These are phyloP conservation scores for Fagus sylvatica DNA, from an alignment of 306 rosid genomes.

Conservation along the genomic window DNA sequence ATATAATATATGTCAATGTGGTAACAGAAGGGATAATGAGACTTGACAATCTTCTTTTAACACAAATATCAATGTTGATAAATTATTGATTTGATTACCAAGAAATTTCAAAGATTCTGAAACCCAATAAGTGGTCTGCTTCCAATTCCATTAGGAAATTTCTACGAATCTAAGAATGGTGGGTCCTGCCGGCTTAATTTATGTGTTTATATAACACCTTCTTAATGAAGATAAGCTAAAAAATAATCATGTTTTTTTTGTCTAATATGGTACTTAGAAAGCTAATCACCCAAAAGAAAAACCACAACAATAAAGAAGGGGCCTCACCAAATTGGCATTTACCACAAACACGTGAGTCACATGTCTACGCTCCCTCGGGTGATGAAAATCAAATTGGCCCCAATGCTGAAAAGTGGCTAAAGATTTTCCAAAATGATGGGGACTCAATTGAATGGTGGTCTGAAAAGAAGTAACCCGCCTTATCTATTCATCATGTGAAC, in stretches of 20 bases:
- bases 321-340: conserved; percentile 18
- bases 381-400: conserved; percentile 2
- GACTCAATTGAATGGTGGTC: not conserved
- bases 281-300: too few species aligned
- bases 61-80: not conserved
- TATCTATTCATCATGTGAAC: not conserved
- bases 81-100: not conserved
- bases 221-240: not conserved
- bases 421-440: not conserved
- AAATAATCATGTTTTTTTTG: too few species aligned
- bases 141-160: conserved; percentile 1
- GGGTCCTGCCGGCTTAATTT: not conserved
- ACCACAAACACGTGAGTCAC: conserved; percentile 30
- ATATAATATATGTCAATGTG: too few species aligned
- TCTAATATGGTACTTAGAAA: too few species aligned
- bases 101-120: not conserved
- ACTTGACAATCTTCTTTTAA: not conserved
- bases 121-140: not conserved
- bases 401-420: not conserved
- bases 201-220: not conserved
- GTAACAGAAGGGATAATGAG: too few species aligned
- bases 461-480: not conserved
- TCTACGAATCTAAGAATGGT: conserved; percentile 15
- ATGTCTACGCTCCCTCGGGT: conserved; percentile 4
- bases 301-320: not conserved